phyloP scores from a whole-genome alignment of 768 basidiomycete genomes.

The Mycena alexandri region DNA sequence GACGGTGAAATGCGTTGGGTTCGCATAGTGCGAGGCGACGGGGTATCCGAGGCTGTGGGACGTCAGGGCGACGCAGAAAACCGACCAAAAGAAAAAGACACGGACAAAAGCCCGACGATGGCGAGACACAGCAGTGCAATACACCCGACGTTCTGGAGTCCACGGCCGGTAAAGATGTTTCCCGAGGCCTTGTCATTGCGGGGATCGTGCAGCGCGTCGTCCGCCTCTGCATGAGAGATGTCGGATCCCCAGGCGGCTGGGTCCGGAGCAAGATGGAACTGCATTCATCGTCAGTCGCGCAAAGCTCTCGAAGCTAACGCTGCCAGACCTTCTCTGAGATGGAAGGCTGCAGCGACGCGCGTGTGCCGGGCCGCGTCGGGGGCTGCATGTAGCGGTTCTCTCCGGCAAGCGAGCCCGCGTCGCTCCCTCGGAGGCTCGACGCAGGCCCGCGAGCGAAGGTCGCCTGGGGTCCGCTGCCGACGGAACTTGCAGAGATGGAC shows the following conservation, averaged over 20 bases:
- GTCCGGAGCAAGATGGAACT: conserved; percentile 65
- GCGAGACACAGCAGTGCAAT: conserved; percentile 50
- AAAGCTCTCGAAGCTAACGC: not conserved
- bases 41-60: conserved; percentile 76
- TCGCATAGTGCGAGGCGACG: conserved; percentile 14
- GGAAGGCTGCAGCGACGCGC: conserved; percentile 15
- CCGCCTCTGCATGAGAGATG: conserved; percentile 49
- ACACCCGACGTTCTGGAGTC: conserved; percentile 69
- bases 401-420: conserved; percentile 18
- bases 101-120: conserved; percentile 54
- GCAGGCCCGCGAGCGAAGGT: conserved; percentile 11
- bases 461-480: conserved; percentile 1
- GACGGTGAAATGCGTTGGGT: not conserved
- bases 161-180: conserved; percentile 63
- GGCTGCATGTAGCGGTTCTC: conserved; percentile 27
- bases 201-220: conserved; percentile 76
- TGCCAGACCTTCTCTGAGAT: conserved; percentile 17
- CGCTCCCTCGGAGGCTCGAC: conserved; percentile 15
- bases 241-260: conserved; percentile 60
- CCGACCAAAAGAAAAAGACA: conserved; percentile 63
- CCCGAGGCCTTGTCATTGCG: conserved; percentile 60
- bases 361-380: not conserved
- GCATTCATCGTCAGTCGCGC: not conserved
- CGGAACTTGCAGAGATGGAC: not conserved
- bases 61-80: conserved; percentile 59